phyloP scores from a whole-genome alignment of 352 stramenopile species.

The Phytophthora fragariae region DNA sequence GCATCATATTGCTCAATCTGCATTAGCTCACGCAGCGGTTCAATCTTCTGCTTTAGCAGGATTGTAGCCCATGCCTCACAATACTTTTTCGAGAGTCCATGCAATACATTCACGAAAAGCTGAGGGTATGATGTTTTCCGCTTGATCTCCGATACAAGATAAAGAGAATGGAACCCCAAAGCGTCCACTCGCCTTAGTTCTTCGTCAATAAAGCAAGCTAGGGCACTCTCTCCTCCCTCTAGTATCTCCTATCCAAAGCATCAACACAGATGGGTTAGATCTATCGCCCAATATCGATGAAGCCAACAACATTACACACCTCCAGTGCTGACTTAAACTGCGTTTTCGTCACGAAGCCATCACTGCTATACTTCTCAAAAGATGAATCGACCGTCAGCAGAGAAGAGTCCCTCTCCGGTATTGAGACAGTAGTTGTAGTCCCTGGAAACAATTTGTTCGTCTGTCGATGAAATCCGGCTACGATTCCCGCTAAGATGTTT shows the following conservation, averaged over 20 bases:
- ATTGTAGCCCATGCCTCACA: conserved; percentile 73
- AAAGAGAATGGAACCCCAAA: conserved; percentile 67
- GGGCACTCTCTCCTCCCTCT: conserved; percentile 5
- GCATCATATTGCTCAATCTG: conserved; percentile 73
- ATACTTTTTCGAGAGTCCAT: conserved; percentile 66
- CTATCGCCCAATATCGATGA: neutral
- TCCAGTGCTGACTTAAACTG: conserved; percentile 40
- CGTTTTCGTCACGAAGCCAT: conserved; percentile 35
- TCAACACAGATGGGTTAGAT: neutral
- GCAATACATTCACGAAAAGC: conserved; percentile 64
- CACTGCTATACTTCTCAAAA: conserved; percentile 43
- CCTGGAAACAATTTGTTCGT: conserved; percentile 64
- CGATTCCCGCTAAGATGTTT: conserved; percentile 75
- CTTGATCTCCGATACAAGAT: conserved; percentile 60
- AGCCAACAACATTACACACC: conserved; percentile 34
- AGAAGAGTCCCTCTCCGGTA: conserved; percentile 29
- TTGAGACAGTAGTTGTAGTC: conserved; percentile 19
- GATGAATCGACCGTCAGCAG: conserved; percentile 6
- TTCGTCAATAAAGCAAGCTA: conserved; percentile 67
- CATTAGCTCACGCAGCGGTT: conserved; percentile 66
- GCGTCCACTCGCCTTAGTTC: conserved; percentile 50
- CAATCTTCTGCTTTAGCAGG: conserved; percentile 69
- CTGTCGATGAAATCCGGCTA: conserved; percentile 56
- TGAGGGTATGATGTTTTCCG: conserved; percentile 44
- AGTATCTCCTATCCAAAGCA: conserved; percentile 34